A percentile compares a stretch with the other conserved stretches of the same genome.
phyloP scores from a whole-genome alignment of 78 protist species.

The Dictyostelium discoideum region dicty_2.7 NC_007091.3:5043501-5044000 shows the following conservation, averaged over 20 bases:
- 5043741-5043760: conserved; percentile 22
- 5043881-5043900: conserved; percentile 6
- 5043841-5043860: not conserved
- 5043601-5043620: conserved; percentile 60
- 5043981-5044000: conserved; percentile 32
- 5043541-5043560: not conserved
- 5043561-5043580: conserved; percentile 27
- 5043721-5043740: not conserved
- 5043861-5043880: conserved; percentile 18
- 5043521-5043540: no score
- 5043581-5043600: conserved; percentile 59
- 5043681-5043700: not conserved
- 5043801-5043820: conserved; percentile 14
- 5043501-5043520: not conserved
- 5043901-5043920: not conserved
- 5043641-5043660: conserved; percentile 53
- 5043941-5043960: conserved; percentile 18
- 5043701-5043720: not conserved
- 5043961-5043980: not conserved
- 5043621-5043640: conserved; percentile 15
- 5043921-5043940: conserved; percentile 17
- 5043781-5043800: conserved; percentile 57
- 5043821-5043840: not conserved
- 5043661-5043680: not conserved
- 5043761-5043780: conserved; percentile 46